These are phyloP conservation scores for Hevea brasiliensis DNA, from an alignment of 345 rosid genomes.

Conservation along the genomic window DNA sequence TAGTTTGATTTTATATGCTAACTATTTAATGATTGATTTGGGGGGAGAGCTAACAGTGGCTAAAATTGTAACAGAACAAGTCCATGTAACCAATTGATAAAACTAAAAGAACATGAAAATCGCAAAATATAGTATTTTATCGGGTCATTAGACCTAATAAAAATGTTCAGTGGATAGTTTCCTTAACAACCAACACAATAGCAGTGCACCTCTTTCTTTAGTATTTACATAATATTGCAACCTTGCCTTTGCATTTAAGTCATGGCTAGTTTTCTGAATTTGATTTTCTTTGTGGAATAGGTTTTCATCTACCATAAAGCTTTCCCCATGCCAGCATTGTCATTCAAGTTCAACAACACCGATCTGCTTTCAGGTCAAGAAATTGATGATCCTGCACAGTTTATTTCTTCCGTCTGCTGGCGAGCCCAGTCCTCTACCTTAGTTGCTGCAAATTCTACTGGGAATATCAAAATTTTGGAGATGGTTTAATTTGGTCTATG, in stretches of 20 bases:
- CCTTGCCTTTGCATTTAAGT: neutral
- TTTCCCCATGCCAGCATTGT: slow-evolving; percentile 91
- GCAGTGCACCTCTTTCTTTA: neutral
- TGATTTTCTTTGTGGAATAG: slow-evolving; percentile 34
- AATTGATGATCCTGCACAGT: slow-evolving; percentile 61
- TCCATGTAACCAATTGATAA: no score
- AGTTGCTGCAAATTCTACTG: slow-evolving; percentile 85
- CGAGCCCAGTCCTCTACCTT: slow-evolving; percentile 72
- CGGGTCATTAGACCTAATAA: no score
- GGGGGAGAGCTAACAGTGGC: no score
- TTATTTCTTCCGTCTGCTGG: slow-evolving; percentile 90
- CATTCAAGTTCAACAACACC: slow-evolving; percentile 63
- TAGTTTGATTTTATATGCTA: no score
- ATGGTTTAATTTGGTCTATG: slow-evolving; percentile 47
- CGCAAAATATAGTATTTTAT: no score
- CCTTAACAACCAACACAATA: neutral
- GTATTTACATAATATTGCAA: neutral
- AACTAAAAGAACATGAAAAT: no score
- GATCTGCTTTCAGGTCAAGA: slow-evolving; percentile 66
- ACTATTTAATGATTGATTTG: no score
- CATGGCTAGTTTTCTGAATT: neutral
- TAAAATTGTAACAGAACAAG: no score
- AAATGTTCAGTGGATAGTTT: no score
- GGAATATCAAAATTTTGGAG: slow-evolving; percentile 87
- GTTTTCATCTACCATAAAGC: slow-evolving; percentile 93